A percentile compares a stretch with the other conserved stretches of the same genome.
Evolutionary conservation across 352 stramenopile species (phyloP).

Genomic region (Halophytophthora batemanensis): DNA sequence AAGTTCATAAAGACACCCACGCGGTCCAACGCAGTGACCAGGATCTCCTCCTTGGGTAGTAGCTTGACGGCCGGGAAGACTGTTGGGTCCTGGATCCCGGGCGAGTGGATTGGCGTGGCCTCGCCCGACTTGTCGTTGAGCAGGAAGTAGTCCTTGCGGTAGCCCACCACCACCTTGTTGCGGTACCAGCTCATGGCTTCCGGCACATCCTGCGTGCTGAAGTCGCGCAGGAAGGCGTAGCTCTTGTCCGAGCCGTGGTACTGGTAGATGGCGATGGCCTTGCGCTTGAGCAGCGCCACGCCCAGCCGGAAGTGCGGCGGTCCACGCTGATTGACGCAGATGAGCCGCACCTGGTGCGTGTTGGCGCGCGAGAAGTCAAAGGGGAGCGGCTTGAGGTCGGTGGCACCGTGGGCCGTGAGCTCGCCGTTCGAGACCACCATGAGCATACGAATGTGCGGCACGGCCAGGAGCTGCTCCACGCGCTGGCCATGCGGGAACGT

Average conservation of each 20-base stretch:
- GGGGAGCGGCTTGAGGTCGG: constrained; percentile 67
- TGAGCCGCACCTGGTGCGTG: constrained; percentile 56
- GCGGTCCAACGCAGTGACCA: constrained; percentile 81
- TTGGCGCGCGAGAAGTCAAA: constrained; percentile 86
- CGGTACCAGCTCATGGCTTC: constrained; percentile 86
- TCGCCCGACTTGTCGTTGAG: constrained; percentile 85
- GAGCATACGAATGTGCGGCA: constrained; percentile 87
- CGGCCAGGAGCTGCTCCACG: constrained; percentile 78
- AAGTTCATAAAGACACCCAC: constrained; percentile 81
- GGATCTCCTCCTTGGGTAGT: constrained; percentile 80
- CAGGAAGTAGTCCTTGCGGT: constrained; percentile 71
- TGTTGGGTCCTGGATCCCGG: constrained; percentile 60
- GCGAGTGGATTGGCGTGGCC: constrained; percentile 63
- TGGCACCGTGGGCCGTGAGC: constrained; percentile 69
- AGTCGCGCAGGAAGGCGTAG: constrained; percentile 79
- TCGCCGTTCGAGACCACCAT: constrained; percentile 78
- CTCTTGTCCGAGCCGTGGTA: constrained; percentile 77
- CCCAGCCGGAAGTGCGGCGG: constrained; percentile 82
- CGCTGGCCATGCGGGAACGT: constrained; percentile 69
- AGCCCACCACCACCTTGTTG: constrained; percentile 85
- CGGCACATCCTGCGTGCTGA: constrained; percentile 66
- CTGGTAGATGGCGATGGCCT: constrained; percentile 78
- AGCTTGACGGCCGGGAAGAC: constrained; percentile 76
- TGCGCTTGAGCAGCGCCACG: constrained; percentile 58
- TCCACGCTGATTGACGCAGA: constrained; percentile 82